Conservation (phyloP, 1,284 basidiomycete species). For the Malassezia obtusa region DNA sequence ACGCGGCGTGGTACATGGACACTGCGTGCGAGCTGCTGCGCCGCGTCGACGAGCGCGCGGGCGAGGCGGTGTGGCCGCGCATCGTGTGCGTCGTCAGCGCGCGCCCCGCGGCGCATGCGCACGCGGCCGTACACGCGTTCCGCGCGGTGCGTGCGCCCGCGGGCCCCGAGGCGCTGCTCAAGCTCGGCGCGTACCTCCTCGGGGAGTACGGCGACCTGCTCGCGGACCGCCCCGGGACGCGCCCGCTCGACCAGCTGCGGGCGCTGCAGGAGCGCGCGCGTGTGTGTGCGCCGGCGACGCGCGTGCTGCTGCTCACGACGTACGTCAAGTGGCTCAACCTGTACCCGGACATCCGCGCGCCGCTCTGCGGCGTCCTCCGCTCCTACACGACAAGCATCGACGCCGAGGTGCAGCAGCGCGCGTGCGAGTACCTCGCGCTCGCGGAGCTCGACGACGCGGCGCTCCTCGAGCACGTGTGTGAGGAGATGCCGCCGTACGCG, state of each 20-base stretch:
- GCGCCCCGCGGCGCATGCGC: constrained; percentile 90
- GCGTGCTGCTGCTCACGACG: constrained; percentile 83
- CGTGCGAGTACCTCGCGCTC: constrained; percentile 55
- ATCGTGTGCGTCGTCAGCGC: constrained; percentile 92
- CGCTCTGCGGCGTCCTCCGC: constrained; percentile 76
- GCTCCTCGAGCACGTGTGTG: constrained; percentile 83
- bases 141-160: constrained; percentile 60
- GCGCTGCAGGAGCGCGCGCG: constrained; percentile 88
- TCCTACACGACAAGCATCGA: constrained; percentile 70
- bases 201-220: constrained; percentile 91
- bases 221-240: constrained; percentile 85
- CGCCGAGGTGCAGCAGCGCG: constrained; percentile 91
- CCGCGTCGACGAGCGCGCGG: constrained; percentile 92
- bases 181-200: constrained; percentile 86
- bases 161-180: constrained; percentile 94
- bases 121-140: constrained; percentile 86
- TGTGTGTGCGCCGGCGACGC: constrained; percentile 81
- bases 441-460: constrained; percentile 60
- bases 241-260: constrained; percentile 89
- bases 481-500: constrained; percentile 92
- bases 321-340: constrained; percentile 99
- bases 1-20: constrained; percentile 52
- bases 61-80: constrained; percentile 98
- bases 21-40: constrained; percentile 90
- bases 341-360: constrained; percentile 93